Conservation (phyloP, 106 monocot genomes). For the Apostasia ramifera region DNA sequence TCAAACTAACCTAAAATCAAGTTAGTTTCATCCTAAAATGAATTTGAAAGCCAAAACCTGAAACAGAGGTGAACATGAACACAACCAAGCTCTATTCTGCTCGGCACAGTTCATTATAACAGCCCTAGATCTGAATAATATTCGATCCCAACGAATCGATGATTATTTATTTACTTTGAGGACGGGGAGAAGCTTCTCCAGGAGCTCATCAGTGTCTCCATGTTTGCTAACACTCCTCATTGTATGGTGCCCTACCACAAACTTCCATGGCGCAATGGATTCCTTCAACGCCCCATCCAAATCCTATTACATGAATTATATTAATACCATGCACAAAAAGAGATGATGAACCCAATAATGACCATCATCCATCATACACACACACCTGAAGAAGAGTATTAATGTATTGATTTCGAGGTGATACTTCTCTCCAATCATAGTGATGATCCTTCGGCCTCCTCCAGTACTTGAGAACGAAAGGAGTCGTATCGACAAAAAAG, state of each 20-base stretch:
- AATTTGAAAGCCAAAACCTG: no score
- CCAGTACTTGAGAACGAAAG: constrained; percentile 55
- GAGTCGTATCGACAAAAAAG: constrained; percentile 60
- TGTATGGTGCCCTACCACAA: constrained; percentile 53
- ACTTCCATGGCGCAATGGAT: constrained; percentile 50
- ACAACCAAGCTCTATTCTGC: background rate
- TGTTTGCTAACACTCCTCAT: constrained; percentile 55
- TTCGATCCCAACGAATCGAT: background rate
- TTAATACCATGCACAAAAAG: no score
- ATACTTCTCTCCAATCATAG: constrained; percentile 58
- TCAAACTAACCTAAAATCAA: no score
- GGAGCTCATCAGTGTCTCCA: constrained; percentile 56
- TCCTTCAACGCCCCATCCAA: constrained; percentile 28
- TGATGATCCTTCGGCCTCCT: constrained; percentile 14
- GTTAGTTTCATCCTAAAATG: no score
- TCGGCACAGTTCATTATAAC: background rate
- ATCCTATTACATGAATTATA: constrained; percentile 17
- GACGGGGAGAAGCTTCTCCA: constrained; percentile 44
- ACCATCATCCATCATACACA: no score
- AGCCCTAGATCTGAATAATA: background rate
- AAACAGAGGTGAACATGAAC: background rate
- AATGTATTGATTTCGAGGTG: constrained; percentile 30
- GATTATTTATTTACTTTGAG: constrained; percentile 24
- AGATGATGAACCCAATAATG: no score
- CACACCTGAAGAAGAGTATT: constrained; percentile 33